phyloP scores from a whole-genome alignment of 2,329 filamentous ascomycete species.

The Aspergillus fischeri region DNA sequence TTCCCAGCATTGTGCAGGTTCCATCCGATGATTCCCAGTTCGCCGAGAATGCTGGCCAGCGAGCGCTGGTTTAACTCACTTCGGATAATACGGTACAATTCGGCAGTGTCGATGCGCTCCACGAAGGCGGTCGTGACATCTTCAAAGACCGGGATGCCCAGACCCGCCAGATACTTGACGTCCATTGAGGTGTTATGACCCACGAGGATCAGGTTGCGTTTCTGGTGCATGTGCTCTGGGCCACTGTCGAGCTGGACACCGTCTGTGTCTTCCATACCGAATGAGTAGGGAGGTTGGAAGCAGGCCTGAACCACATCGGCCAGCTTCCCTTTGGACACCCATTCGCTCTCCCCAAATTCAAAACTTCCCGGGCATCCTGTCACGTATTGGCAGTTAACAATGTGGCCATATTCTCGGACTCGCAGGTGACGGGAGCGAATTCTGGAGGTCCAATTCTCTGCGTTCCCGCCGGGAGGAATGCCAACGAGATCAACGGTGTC shows the following conservation, averaged over 20 bases:
- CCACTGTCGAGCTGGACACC: neutral
- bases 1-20: conserved; percentile 85
- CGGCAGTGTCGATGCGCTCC: conserved; percentile 68
- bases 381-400: conserved; percentile 66
- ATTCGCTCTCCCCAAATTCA: conserved; percentile 61
- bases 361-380: conserved; percentile 73
- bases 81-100: conserved; percentile 63
- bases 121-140: conserved; percentile 44
- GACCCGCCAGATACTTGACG: conserved; percentile 59
- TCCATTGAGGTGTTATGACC: conserved; percentile 71
- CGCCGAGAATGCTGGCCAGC: conserved; percentile 58
- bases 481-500: conserved; percentile 61
- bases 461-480: conserved; percentile 58
- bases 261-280: conserved; percentile 2
- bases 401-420: conserved; percentile 63
- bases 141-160: conserved; percentile 56
- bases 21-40: conserved; percentile 59
- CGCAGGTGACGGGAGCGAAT: conserved; percentile 73
- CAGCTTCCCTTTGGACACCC: conserved; percentile 46
- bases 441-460: conserved; percentile 61
- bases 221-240: conserved; percentile 6
- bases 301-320: conserved; percentile 47
- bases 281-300: conserved; percentile 55
- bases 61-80: conserved; percentile 51
- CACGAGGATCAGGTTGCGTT: conserved; percentile 67